Base-by-base conservation (phyloP, 176 grass and related monocot genomes). In the Poa pratensis region DNA sequence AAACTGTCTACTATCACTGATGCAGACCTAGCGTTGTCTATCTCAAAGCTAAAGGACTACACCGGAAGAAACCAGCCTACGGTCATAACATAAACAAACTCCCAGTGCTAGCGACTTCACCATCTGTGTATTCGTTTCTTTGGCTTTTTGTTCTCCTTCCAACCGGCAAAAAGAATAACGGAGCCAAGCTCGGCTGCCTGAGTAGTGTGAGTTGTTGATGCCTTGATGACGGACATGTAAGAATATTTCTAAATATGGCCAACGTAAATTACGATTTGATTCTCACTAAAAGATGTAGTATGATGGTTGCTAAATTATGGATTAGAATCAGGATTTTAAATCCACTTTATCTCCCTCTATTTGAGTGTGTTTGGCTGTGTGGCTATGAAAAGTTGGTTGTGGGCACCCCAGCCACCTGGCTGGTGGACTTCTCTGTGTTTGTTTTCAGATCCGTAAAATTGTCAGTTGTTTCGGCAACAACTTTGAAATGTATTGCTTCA, bases 21-120 rank as follows among this genome's bases (percentile, higher is more conserved):
- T 87, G 43, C 74, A 97, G 95, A 92, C 79, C 69, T 97, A 19
- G 95, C 95, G 53, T 83, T 97, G 64, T 91, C 95, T 13, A 75
- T 97, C 60, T 94, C 95, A 34, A 97, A 94, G 83, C 89, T 97
- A 16, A 90, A 89, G 84, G 88, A 94, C 58, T 97, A 92, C 70
- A 97, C 95, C 26, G 92, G 95, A 80, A 97, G 92, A 85, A 81
- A 94, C 24, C 89, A 87, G 46, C 95, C 95, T 59, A 97, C 90
- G 8, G 92, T 97, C 75, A 92, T 92, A 23, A 97, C 95, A 91
- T 97, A 79, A 87, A 28, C 55, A 55, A 52, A 15, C 24, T 51
- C 59, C 8, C 67, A 37, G 67, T 7, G 9, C 60, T 83, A 12
- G 13, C 19, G 27, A 53, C 20, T 12, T 34, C 55, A 64, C 13